phyloP scores from a whole-genome alignment of 352 stramenopile genomes.

The Pythium myriotylum region DNA sequence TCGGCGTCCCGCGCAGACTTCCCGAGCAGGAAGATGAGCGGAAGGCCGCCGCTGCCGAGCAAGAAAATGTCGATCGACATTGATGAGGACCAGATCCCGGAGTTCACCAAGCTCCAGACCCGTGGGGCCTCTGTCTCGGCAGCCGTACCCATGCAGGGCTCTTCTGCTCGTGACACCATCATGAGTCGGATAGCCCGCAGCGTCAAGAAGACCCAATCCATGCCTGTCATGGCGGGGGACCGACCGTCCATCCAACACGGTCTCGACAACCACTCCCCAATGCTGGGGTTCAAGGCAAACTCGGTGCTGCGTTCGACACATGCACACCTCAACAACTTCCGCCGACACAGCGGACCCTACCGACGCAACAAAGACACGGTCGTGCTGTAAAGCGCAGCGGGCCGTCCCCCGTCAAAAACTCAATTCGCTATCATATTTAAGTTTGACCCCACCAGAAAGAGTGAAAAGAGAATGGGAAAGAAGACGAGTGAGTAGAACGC shows the following conservation, averaged over 20 bases:
- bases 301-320: constrained; percentile 22
- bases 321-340: constrained; percentile 44
- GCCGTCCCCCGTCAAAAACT: too few species aligned
- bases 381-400: constrained; percentile 32
- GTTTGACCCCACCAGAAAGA: constrained; percentile 3
- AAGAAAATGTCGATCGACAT: constrained; percentile 36
- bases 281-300: constrained; percentile 36
- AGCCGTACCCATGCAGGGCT: background rate
- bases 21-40: background rate
- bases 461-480: constrained; percentile 11
- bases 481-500: background rate
- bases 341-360: constrained; percentile 50
- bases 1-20: constrained; percentile 11
- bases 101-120: background rate
- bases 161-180: constrained; percentile 17
- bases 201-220: constrained; percentile 31
- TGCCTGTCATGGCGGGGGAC: constrained; percentile 10
- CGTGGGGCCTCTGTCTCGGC: background rate
- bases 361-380: constrained; percentile 50
- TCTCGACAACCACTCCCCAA: constrained; percentile 24
- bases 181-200: constrained; percentile 34
- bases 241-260: constrained; percentile 17
- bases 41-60: constrained; percentile 14
- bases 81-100: constrained; percentile 13
- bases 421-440: background rate